A percentile compares a stretch with the other conserved stretches of the same genome.
Evolutionary conservation across 225 moss, liverwort and hornwort species (phyloP).

Genomic region (Lunularia cruciata): DNA sequence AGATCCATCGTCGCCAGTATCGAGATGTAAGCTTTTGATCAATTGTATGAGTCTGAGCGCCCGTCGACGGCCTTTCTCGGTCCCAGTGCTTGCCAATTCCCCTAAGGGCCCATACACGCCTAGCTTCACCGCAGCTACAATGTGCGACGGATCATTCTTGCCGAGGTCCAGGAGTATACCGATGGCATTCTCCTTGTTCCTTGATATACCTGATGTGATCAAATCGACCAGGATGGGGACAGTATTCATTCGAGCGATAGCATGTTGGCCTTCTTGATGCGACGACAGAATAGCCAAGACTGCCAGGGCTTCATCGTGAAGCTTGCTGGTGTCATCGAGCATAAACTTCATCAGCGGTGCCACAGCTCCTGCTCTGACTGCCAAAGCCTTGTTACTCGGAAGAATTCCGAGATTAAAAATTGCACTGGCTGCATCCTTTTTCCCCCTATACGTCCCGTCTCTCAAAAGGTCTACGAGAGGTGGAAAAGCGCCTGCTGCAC

Average conservation of each 20-base stretch:
- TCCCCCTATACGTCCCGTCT: slow-evolving; percentile 66
- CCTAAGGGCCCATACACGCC: slow-evolving; percentile 80
- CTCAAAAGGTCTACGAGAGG: slow-evolving; percentile 74
- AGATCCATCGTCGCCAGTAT: slow-evolving; percentile 7
- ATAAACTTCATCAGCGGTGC: slow-evolving; percentile 69
- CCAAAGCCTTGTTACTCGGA: slow-evolving; percentile 71
- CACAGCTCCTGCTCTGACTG: slow-evolving; percentile 70
- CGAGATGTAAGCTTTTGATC: slow-evolving; percentile 24
- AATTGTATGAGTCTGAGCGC: slow-evolving; percentile 63
- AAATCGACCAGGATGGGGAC: slow-evolving; percentile 74
- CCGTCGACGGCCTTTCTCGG: slow-evolving; percentile 76
- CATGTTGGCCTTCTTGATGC: slow-evolving; percentile 66
- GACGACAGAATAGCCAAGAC: slow-evolving; percentile 72
- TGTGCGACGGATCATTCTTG: slow-evolving; percentile 55
- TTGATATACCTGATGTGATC: slow-evolving; percentile 56
- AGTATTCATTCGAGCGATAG: slow-evolving; percentile 58
- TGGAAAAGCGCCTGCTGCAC: slow-evolving; percentile 62
- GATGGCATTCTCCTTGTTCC: slow-evolving; percentile 86
- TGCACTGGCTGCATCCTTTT: slow-evolving; percentile 80
- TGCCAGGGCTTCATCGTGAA: slow-evolving; percentile 78
- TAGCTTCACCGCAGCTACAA: slow-evolving; percentile 67
- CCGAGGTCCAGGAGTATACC: slow-evolving; percentile 77
- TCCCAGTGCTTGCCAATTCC: slow-evolving; percentile 77
- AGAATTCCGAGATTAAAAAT: slow-evolving; percentile 83
- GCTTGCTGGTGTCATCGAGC: slow-evolving; percentile 64